Evolutionary conservation across 768 basidiomycete genomes (phyloP).

Genomic region (Mycena alexandri): DNA sequence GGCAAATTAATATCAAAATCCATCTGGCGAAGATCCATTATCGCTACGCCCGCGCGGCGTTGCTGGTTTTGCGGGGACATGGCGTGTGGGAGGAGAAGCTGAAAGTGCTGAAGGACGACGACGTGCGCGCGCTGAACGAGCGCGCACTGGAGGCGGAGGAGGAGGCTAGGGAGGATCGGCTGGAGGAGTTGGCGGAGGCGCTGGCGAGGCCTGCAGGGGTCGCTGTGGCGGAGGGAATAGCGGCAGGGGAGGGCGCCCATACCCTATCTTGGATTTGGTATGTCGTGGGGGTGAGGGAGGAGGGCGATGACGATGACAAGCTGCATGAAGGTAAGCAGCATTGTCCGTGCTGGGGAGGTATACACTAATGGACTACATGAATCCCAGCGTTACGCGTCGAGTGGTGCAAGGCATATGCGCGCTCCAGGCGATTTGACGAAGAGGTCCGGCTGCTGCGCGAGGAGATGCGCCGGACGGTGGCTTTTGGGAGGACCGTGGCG

Average conservation of each 20-base stretch:
- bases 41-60: too few species aligned
- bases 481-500: neutral
- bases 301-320: neutral
- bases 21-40: neutral
- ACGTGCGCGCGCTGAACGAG: too few species aligned
- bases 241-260: conserved; percentile 2
- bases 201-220: neutral
- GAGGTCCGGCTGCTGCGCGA: conserved; percentile 34
- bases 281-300: neutral
- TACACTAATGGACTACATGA: neutral
- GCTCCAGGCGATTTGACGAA: conserved; percentile 22
- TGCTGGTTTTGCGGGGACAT: too few species aligned
- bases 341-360: too few species aligned
- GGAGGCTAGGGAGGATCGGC: neutral
- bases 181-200: too few species aligned
- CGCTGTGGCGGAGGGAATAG: neutral
- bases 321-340: conserved; percentile 11
- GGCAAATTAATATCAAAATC: conserved; percentile 5
- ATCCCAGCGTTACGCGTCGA: neutral
- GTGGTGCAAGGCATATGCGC: conserved; percentile 7
- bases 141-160: too few species aligned
- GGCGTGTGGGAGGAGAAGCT: too few species aligned
- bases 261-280: conserved; percentile 22
- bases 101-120: too few species aligned
- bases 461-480: conserved; percentile 36